phyloP scores from a whole-genome alignment of 352 stramenopile species.

The Pythium graminicola region DNA sequence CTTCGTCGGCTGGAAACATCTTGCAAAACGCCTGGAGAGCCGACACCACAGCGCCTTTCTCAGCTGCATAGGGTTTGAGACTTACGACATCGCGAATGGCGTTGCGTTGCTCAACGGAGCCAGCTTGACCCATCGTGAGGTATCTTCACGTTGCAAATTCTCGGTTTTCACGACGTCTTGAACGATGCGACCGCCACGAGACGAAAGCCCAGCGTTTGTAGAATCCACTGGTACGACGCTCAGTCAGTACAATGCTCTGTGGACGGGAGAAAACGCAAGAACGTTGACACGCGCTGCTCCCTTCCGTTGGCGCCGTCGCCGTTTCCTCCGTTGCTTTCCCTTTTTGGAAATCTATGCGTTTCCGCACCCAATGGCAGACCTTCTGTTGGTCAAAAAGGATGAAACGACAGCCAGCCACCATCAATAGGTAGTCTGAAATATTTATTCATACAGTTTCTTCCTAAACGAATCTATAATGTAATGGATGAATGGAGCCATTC shows the following conservation, averaged over 20 bases:
- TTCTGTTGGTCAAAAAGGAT: conserved; percentile 4
- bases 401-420: conserved; percentile 14
- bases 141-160: neutral
- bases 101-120: conserved; percentile 74
- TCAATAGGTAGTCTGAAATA: neutral
- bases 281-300: conserved; percentile 1
- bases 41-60: conserved; percentile 40
- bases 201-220: neutral
- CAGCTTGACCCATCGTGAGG: conserved; percentile 60
- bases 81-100: conserved; percentile 67
- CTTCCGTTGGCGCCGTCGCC: conserved; percentile 15
- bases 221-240: neutral
- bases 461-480: neutral
- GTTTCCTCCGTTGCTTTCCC: conserved; percentile 12
- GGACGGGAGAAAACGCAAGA: no score
- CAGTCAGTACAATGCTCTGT: neutral
- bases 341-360: conserved; percentile 21
- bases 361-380: conserved; percentile 11
- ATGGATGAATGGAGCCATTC: neutral
- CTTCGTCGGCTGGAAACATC: conserved; percentile 65
- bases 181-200: neutral
- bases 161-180: neutral
- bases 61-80: conserved; percentile 33
- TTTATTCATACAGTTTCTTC: neutral
- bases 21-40: conserved; percentile 66